Evolutionary conservation across 371 early-diverging fungal genomes (phyloP).

Genomic region (Gilbertella persicaria): DNA sequence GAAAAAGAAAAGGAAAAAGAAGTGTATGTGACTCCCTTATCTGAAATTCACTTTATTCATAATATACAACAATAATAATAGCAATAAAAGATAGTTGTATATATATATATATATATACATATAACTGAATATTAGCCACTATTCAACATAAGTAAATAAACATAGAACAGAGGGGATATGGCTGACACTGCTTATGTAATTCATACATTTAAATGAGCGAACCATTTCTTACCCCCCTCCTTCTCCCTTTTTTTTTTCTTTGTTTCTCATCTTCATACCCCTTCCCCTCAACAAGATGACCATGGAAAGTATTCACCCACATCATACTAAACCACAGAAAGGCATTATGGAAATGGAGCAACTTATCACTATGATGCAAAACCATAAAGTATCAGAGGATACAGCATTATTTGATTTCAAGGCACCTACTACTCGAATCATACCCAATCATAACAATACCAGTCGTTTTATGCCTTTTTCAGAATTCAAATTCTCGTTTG

Average conservation of each 20-base stretch:
- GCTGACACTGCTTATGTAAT: too few species aligned
- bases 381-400: conserved; percentile 29
- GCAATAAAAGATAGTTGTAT: too few species aligned
- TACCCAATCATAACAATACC: conserved; percentile 1
- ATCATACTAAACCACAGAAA: background rate
- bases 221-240: background rate
- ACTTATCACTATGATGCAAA: conserved; percentile 29
- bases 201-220: too few species aligned
- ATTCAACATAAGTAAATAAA: too few species aligned
- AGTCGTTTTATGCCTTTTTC: conserved; percentile 7
- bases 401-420: conserved; percentile 9
- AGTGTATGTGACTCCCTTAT: too few species aligned
- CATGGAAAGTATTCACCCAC: background rate
- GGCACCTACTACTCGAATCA: background rate
- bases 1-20: too few species aligned
- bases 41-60: too few species aligned
- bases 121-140: too few species aligned
- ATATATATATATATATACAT: too few species aligned
- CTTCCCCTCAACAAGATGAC: too few species aligned
- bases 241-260: background rate
- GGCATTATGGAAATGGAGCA: conserved; percentile 21
- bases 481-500: conserved; percentile 25
- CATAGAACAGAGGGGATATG: too few species aligned
- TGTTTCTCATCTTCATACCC: background rate
- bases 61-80: too few species aligned